Evolutionary conservation across 73 alveolate genomes (phyloP).

Genomic region (Blepharisma stoltei): DNA sequence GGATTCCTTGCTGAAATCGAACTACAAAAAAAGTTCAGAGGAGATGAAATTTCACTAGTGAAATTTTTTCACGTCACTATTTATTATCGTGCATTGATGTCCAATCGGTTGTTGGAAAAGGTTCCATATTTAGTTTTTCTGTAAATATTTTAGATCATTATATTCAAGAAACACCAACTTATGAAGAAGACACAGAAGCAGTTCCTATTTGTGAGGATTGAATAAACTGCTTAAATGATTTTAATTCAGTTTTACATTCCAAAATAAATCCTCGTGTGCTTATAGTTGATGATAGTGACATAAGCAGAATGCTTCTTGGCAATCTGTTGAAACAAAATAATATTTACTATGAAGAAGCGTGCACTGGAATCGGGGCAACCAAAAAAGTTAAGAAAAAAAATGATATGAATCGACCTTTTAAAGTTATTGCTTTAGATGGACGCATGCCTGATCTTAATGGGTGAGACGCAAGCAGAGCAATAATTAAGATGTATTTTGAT

Average conservation of each 20-base stretch:
- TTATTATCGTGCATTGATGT: background rate
- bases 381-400: background rate
- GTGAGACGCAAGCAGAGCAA: background rate
- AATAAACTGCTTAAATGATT: background rate
- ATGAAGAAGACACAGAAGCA: background rate
- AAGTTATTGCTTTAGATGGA: background rate
- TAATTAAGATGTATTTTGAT: background rate
- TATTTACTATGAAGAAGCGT: background rate
- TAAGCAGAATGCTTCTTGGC: background rate
- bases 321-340: background rate
- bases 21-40: too few relatives aligned
- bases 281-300: background rate
- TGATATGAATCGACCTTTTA: background rate
- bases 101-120: background rate
- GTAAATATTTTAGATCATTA: constrained; percentile 1
- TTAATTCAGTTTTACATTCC: background rate
- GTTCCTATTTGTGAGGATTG: background rate
- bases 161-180: background rate
- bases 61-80: too few relatives aligned
- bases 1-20: too few relatives aligned
- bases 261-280: background rate
- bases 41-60: too few relatives aligned
- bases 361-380: background rate
- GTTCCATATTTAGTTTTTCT: background rate
- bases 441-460: background rate